phyloP scores from a whole-genome alignment of 345 rosid genomes.

The Arabidopsis arenosa region DNA sequence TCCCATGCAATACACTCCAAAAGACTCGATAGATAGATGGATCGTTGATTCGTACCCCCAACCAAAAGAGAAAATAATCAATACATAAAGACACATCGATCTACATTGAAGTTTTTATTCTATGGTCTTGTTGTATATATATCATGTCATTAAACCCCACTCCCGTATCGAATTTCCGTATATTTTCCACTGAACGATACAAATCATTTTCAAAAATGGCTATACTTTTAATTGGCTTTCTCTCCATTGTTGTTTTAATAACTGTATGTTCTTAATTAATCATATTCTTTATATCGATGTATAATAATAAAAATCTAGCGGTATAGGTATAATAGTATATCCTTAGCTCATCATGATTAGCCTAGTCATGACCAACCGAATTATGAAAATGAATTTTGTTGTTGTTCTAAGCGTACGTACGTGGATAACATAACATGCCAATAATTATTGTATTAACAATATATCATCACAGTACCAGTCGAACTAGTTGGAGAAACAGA shows the following conservation, averaged over 20 bases:
- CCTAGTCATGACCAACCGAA: conserved; percentile 33
- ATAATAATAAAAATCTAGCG: background rate
- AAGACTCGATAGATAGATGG: conserved; percentile 44
- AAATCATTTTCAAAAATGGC: conserved; percentile 20
- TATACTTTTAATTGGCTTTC: too few species aligned
- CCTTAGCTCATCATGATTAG: conserved; percentile 35
- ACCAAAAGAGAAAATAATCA: background rate
- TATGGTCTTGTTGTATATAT: conserved; percentile 11
- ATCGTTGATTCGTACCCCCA: conserved; percentile 18
- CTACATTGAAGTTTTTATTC: conserved; percentile 33
- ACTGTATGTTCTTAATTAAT: background rate
- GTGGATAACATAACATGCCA: conserved; percentile 1
- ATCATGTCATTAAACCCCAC: conserved; percentile 40
- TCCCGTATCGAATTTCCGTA: conserved; percentile 19
- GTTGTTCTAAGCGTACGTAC: conserved; percentile 15
- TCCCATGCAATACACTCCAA: conserved; percentile 47
- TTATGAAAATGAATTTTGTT: conserved; percentile 1
- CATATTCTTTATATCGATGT: background rate
- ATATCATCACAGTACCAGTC: background rate
- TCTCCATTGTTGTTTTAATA: conserved; percentile 2
- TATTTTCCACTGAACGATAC: conserved; percentile 30
- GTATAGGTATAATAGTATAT: conserved; percentile 3
- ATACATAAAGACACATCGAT: conserved; percentile 38
- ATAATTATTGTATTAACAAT: background rate
- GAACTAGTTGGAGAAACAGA: conserved; percentile 12